Conservation (phyloP, 768 basidiomycete genomes). For the Collybia nuda region DNA sequence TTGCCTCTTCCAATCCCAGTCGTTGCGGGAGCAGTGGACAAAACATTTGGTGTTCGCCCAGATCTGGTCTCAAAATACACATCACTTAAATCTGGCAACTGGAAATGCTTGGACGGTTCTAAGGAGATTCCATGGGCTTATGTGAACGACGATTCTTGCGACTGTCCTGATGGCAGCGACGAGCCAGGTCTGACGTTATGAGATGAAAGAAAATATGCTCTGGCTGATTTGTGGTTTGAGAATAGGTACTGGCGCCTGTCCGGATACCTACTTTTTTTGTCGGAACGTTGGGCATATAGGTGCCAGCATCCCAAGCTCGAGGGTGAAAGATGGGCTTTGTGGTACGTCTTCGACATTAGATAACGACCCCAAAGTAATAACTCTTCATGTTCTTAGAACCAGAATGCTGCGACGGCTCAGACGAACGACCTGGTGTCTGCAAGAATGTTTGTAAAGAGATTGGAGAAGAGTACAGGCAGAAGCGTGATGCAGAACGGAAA, state of each 20-base stretch:
- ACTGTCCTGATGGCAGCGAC: conserved; percentile 93
- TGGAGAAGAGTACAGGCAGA: conserved; percentile 67
- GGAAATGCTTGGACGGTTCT: conserved; percentile 82
- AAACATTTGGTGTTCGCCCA: conserved; percentile 60
- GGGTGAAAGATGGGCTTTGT: conserved; percentile 92
- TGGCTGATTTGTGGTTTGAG: conserved; percentile 7
- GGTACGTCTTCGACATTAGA: conserved; percentile 47
- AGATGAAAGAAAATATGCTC: not conserved
- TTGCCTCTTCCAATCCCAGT: conserved; percentile 34
- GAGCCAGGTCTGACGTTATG: conserved; percentile 69
- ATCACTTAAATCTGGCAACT: conserved; percentile 51
- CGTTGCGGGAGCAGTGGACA: conserved; percentile 39
- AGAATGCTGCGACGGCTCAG: conserved; percentile 95
- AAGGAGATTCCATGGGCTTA: conserved; percentile 76
- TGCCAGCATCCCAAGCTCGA: conserved; percentile 69
- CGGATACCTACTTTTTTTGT: conserved; percentile 78
- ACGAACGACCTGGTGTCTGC: conserved; percentile 84
- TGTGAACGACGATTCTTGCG: conserved; percentile 94
- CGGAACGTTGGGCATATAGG: conserved; percentile 88
- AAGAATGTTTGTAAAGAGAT: conserved; percentile 73
- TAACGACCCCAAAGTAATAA: not conserved
- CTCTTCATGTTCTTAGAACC: conserved; percentile 46
- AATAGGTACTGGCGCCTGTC: conserved; percentile 83
- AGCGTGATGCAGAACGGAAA: conserved; percentile 73
- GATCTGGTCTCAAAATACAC: conserved; percentile 55